phyloP scores from a whole-genome alignment of 2,329 filamentous ascomycete species.

The Arthroderma uncinatum region DNA sequence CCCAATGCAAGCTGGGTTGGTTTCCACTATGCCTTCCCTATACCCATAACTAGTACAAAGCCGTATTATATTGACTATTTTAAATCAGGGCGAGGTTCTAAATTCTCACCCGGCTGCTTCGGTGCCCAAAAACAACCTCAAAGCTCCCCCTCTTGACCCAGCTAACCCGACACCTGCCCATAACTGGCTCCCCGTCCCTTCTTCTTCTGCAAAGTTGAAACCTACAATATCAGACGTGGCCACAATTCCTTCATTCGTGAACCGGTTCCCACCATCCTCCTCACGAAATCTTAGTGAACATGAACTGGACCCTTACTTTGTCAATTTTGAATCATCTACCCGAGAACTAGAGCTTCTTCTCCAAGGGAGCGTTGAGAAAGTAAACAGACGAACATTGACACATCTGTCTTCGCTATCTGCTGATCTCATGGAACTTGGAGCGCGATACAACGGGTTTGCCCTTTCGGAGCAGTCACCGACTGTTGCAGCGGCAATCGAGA shows the following conservation, averaged over 20 bases:
- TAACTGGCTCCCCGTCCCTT: conserved; percentile 74
- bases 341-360: conserved; percentile 82
- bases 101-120: conserved; percentile 82
- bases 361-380: conserved; percentile 90
- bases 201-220: conserved; percentile 75
- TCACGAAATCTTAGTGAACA: conserved; percentile 67
- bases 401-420: conserved; percentile 74
- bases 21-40: conserved; percentile 18
- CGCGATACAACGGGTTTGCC: conserved; percentile 94
- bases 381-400: conserved; percentile 77
- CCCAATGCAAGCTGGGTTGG: conserved; percentile 96
- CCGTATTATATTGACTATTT: not conserved
- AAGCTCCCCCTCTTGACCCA: conserved; percentile 87
- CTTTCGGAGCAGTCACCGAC: conserved; percentile 83
- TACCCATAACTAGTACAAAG: not conserved
- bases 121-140: conserved; percentile 86
- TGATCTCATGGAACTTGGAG: conserved; percentile 85
- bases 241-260: conserved; percentile 54
- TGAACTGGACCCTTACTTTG: conserved; percentile 91
- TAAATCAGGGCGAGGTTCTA: conserved; percentile 72
- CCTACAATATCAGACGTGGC: conserved; percentile 13
- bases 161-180: conserved; percentile 87
- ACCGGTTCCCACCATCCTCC: conserved; percentile 66
- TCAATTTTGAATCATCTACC: conserved; percentile 81
- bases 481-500: conserved; percentile 84